Evolutionary conservation across 768 basidiomycete species (phyloP), one percentile per base, ranked within the genome.

Genomic region (Naganishia randhawae): DNA sequence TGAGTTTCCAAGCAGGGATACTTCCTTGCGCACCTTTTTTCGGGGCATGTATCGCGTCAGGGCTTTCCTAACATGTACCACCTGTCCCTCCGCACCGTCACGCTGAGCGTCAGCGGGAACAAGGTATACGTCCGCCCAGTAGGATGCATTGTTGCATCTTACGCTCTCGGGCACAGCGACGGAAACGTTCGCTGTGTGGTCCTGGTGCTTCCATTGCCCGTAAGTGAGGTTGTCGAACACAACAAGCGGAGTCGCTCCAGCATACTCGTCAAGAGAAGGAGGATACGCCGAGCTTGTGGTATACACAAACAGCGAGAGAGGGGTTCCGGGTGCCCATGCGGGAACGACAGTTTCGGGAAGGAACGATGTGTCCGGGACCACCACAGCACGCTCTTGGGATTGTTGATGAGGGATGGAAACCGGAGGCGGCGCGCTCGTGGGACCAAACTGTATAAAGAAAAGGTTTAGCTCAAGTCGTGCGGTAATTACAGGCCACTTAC

Each of bases 31-130:
- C 10, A 85, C 78, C 77, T 89, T 92, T 25, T 82, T 73, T 73
- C 86, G 88, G 7, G 88, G 85, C 35, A 89, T 73, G 78, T 92
- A 94, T n/a, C 90, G 87, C 1, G 91, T 95, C 71, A 99, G 76
- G 72, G 75, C 19, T 73, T 80, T 80, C 48, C 76, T 68, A 33
- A 73, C 73, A 8, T 68, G 48, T 14, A 71, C 69, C 13, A 77
- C 70, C 27, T 45, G 35, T 48, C 32, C 52, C 11, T 29, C 22
- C n/a, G n/a, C 55, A 3, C n/a, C 27, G 1, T 32, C 48, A 16
- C 37, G 35, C n/a, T 35, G 22, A 8, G 27, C 29, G 0, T 54
- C 41, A 1, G 63, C 50, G 39, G 51, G 32, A 22, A 77, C 73
- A 13, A 80, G 70, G 13, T 73, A 64, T 31, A 78, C 63, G 45